Evolutionary conservation across 2,329 filamentous ascomycete species (phyloP).

Genomic region (Penicillium nordicum): DNA sequence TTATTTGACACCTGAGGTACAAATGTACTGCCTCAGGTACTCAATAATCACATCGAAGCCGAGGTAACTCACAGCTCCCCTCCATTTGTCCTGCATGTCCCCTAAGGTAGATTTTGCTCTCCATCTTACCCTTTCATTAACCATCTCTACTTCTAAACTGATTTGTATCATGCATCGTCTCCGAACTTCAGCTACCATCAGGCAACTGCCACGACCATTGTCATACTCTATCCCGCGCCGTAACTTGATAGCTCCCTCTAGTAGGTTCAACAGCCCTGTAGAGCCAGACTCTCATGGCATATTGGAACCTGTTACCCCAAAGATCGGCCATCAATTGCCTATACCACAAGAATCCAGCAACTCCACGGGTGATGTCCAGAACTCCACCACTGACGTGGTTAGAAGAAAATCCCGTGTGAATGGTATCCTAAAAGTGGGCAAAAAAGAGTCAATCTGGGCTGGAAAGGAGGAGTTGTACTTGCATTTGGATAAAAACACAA

Average conservation of each 20-base stretch:
- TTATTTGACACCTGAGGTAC: not conserved
- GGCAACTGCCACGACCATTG: conserved; percentile 10
- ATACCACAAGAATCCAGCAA: not conserved
- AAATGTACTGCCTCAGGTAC: not conserved
- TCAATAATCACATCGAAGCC: not conserved
- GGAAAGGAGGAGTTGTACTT: conserved; percentile 4
- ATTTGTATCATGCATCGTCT: conserved; percentile 7
- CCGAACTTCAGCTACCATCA: not conserved
- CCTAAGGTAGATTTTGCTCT: not conserved
- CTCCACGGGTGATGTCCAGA: not conserved
- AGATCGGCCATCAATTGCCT: too few relatives aligned
- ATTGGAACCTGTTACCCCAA: not conserved
- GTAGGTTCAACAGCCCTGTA: not conserved
- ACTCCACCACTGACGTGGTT: not conserved
- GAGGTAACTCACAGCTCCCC: not conserved
- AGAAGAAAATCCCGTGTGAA: not conserved
- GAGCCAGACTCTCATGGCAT: not conserved
- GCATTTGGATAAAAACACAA: not conserved
- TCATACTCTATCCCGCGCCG: conserved; percentile 2
- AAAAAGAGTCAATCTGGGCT: not conserved
- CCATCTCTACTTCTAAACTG: not conserved
- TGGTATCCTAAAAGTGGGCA: not conserved
- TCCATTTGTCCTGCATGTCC: not conserved
- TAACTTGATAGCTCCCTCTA: conserved; percentile 12
- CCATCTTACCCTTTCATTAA: not conserved